phyloP scores from a whole-genome alignment of 192 early-diverging fungal species.

The Dissophora ornata region DNA sequence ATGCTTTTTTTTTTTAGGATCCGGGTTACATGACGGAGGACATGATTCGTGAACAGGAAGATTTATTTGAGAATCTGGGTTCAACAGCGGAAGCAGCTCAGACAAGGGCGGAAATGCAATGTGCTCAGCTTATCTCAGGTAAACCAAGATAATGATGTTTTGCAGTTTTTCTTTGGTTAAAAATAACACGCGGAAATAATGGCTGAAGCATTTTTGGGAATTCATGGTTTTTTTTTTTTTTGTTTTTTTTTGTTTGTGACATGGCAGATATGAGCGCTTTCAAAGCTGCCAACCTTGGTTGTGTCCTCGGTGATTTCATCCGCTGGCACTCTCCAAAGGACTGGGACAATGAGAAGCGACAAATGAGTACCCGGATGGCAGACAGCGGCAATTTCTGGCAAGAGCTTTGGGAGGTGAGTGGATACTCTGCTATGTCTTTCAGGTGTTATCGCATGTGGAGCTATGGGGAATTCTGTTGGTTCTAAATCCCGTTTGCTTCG shows the following conservation, averaged over 20 bases:
- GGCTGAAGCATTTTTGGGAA: no score
- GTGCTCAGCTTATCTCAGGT: constrained; percentile 76
- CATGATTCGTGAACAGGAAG: constrained; percentile 84
- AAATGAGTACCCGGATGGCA: constrained; percentile 81
- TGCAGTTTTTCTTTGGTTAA: no score
- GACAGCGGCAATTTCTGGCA: constrained; percentile 88
- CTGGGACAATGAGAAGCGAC: constrained; percentile 62
- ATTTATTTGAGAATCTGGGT: constrained; percentile 79
- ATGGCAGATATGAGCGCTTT: constrained; percentile 92
- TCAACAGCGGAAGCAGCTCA: constrained; percentile 74
- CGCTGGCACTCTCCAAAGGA: constrained; percentile 96
- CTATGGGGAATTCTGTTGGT: no score
- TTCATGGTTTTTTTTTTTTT: neutral
- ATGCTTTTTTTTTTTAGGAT: constrained; percentile 60
- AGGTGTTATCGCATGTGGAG: neutral
- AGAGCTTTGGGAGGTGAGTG: constrained; percentile 77
- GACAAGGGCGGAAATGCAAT: constrained; percentile 79
- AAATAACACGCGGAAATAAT: no score
- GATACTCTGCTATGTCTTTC: no score
- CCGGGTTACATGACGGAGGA: constrained; percentile 87
- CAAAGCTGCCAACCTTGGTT: constrained; percentile 91
- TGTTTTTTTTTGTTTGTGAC: neutral
- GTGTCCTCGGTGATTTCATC: constrained; percentile 86
- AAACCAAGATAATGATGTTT: no score
- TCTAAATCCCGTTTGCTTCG: no score